Percentiles rank a stretch among this genome's conserved stretches.
phyloP scores from a whole-genome alignment of 192 early-diverging fungal species.

The Linnemannia schmuckeri region DNA sequence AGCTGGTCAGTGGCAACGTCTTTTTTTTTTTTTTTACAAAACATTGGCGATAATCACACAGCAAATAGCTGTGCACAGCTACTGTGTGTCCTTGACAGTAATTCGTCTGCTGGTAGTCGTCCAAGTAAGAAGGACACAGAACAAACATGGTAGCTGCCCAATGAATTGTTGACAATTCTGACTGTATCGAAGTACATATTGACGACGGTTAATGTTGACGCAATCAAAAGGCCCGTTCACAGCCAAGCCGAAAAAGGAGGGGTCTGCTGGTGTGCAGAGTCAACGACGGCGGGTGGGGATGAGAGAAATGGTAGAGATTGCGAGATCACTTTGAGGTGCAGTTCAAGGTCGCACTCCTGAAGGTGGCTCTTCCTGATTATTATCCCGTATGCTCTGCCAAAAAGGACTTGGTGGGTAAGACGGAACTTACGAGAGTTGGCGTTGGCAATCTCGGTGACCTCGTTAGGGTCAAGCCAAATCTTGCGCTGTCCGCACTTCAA shows the following conservation, averaged over 20 bases:
- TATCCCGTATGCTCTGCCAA: neutral
- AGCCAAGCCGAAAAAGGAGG: neutral
- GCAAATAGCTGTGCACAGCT: neutral
- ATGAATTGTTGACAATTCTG: neutral
- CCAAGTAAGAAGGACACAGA: neutral
- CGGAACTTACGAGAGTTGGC: slow-evolving; percentile 95
- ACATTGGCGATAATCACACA: neutral
- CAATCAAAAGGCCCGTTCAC: neutral
- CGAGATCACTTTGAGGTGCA: neutral
- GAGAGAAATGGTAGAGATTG: neutral
- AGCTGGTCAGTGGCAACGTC: neutral
- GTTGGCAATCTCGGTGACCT: slow-evolving; percentile 93
- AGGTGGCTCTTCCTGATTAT: slow-evolving; percentile 4
- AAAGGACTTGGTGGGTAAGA: neutral
- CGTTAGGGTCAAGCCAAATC: slow-evolving; percentile 99
- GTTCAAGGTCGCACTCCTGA: neutral
- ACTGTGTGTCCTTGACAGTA: neutral
- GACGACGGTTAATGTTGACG: neutral
- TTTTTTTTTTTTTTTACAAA: slow-evolving; percentile 9
- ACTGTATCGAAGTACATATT: neutral
- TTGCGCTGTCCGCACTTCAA: slow-evolving; percentile 98
- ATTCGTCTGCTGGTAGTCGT: neutral
- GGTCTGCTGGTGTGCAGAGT: neutral
- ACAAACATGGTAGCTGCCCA: neutral
- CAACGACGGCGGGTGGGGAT: neutral